phyloP scores from a whole-genome alignment of 2,329 filamentous ascomycete species.

The Pseudophaeomoniella oleicola region DNA sequence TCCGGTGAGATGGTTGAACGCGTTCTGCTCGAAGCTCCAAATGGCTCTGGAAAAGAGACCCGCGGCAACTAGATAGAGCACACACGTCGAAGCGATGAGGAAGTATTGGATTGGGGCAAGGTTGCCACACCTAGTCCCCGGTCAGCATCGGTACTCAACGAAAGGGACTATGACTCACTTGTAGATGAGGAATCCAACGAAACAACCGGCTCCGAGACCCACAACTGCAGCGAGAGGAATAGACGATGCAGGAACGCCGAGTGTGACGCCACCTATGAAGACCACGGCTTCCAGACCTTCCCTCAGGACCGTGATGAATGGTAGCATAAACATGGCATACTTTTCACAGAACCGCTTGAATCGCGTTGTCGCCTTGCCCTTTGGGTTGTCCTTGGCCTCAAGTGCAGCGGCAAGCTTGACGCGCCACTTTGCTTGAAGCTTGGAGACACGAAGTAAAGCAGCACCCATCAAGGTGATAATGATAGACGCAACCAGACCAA shows the following conservation, averaged over 20 bases:
- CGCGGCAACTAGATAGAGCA: constrained; percentile 71
- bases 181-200: constrained; percentile 64
- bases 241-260: constrained; percentile 57
- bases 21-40: constrained; percentile 57
- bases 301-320: constrained; percentile 74
- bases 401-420: constrained; percentile 62
- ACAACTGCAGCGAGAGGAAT: constrained; percentile 65
- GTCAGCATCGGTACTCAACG: constrained; percentile 6
- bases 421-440: constrained; percentile 79
- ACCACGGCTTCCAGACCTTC: constrained; percentile 79
- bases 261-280: constrained; percentile 72
- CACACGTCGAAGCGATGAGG: constrained; percentile 66
- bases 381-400: constrained; percentile 35
- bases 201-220: constrained; percentile 51
- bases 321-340: constrained; percentile 74
- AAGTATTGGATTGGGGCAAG: constrained; percentile 58
- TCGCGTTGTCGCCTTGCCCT: constrained; percentile 22
- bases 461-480: constrained; percentile 75
- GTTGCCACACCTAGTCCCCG: constrained; percentile 39
- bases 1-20: constrained; percentile 46
- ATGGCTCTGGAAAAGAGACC: constrained; percentile 66
- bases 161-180: constrained; percentile 38
- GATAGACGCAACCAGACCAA: constrained; percentile 57
- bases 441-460: constrained; percentile 65
- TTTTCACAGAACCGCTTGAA: constrained; percentile 56